phyloP scores from a whole-genome alignment of 2,329 filamentous ascomycete species.

The Dothistroma septosporum region DNA sequence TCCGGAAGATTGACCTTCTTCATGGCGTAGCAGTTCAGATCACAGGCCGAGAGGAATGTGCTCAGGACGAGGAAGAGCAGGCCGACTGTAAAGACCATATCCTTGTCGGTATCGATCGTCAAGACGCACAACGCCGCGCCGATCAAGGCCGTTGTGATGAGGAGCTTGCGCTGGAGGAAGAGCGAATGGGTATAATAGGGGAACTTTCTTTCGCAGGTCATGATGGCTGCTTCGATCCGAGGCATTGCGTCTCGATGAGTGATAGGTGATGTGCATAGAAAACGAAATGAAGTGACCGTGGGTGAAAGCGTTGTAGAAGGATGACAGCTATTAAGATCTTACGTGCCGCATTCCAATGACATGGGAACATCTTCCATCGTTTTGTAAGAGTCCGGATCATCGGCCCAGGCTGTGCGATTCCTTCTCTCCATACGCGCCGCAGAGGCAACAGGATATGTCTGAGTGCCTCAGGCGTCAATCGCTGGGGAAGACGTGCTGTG shows the following conservation, averaged over 20 bases:
- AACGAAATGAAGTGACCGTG: neutral
- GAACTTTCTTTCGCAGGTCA: neutral
- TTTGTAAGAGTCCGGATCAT: neutral
- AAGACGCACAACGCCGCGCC: conserved; percentile 9
- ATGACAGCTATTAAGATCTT: neutral
- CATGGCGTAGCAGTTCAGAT: conserved; percentile 10
- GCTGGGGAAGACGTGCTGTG: neutral
- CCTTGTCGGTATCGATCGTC: neutral
- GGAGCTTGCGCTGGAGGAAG: conserved; percentile 9
- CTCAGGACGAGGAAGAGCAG: conserved; percentile 1
- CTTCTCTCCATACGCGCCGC: neutral
- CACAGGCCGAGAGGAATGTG: conserved; percentile 5
- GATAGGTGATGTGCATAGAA: too few species aligned
- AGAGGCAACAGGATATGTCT: neutral
- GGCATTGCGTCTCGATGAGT: neutral
- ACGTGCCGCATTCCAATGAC: neutral
- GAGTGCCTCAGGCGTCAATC: neutral
- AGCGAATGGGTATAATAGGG: conserved; percentile 11
- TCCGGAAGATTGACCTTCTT: conserved; percentile 10
- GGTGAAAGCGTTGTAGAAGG: neutral
- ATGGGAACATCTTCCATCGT: neutral
- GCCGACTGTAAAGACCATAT: neutral
- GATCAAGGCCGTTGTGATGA: conserved; percentile 9
- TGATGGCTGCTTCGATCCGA: neutral
- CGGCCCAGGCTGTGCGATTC: neutral